A percentile compares a stretch with the other conserved stretches of the same genome.
Evolutionary conservation across 345 rosid species (phyloP).

Genomic region (thale cress (Arabidopsis thaliana)): TAIR10.1 NC_003076.8:19938001-19938500

Average conservation of each 20-base stretch:
- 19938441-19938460: too few relatives aligned
- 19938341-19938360: background rate
- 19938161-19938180: constrained; percentile 33
- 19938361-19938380: too few relatives aligned
- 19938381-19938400: too few relatives aligned
- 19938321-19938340: background rate
- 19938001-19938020: background rate
- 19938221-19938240: background rate
- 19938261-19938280: background rate
- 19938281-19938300: constrained; percentile 1
- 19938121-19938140: constrained; percentile 82
- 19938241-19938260: constrained; percentile 5
- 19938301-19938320: background rate
- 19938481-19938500: too few relatives aligned
- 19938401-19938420: too few relatives aligned
- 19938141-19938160: constrained; percentile 65
- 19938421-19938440: too few relatives aligned
- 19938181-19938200: too few relatives aligned
- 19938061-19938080: constrained; percentile 63
- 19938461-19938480: too few relatives aligned
- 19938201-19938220: background rate
- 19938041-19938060: constrained; percentile 73
- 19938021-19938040: constrained; percentile 60
- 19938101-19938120: constrained; percentile 91
- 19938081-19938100: constrained; percentile 92